phyloP scores from a whole-genome alignment of 306 rosid genomes.

The Ammopiptanthus mongolicus region DNA sequence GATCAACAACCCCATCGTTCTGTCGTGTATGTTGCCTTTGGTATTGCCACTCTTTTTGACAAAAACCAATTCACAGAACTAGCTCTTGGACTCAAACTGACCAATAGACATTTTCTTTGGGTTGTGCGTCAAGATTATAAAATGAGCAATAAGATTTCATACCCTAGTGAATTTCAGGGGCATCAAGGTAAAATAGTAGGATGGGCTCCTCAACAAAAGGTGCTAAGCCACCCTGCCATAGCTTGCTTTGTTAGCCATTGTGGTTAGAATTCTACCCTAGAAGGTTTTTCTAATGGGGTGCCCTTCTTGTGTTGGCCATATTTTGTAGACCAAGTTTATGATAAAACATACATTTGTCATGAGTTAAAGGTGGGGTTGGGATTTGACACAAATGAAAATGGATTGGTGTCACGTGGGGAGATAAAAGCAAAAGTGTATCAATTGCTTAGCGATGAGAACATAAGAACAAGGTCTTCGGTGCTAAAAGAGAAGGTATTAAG shows the following conservation, averaged over 20 bases:
- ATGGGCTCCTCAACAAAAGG: constrained; percentile 39
- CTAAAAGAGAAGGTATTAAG: not conserved
- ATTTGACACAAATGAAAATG: constrained; percentile 20
- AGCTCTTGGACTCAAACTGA: constrained; percentile 15
- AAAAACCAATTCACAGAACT: constrained; percentile 2
- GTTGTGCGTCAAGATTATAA: constrained; percentile 17
- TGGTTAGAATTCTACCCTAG: constrained; percentile 35
- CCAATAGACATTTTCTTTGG: constrained; percentile 21
- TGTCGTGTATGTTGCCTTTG: constrained; percentile 12
- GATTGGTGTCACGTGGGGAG: constrained; percentile 18
- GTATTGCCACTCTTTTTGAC: not conserved
- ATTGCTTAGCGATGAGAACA: constrained; percentile 1
- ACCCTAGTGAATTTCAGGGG: constrained; percentile 2
- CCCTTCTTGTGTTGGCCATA: constrained; percentile 43
- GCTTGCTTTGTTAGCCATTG: constrained; percentile 38
- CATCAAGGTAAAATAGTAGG: not conserved
- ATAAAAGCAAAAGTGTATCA: constrained; percentile 24
- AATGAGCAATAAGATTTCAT: not conserved
- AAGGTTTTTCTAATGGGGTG: constrained; percentile 30
- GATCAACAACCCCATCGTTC: constrained; percentile 10
- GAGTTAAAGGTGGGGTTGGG: constrained; percentile 7
- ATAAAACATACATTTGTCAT: constrained; percentile 25
- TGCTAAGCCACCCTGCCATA: constrained; percentile 22
- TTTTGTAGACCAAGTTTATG: constrained; percentile 22
- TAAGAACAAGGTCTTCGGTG: not conserved